phyloP scores from a whole-genome alignment of 2,329 filamentous ascomycete species.

The Pseudogymnoascus sp. region DNA sequence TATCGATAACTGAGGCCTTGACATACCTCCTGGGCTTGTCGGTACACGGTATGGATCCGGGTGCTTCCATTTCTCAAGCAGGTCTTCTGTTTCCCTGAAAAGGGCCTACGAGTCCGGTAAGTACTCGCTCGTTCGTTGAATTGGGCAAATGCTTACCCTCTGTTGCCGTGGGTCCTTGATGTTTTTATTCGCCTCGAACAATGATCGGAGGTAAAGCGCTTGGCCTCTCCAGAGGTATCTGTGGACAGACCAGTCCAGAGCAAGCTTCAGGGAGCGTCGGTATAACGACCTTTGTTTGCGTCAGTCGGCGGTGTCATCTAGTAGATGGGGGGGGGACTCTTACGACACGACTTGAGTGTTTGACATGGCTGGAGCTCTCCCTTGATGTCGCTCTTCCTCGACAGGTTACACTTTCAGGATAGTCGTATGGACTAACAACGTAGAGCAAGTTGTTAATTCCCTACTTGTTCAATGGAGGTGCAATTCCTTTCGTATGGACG shows the following conservation, averaged over 20 bases:
- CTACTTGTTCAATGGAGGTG: not conserved
- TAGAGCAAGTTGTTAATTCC: not conserved
- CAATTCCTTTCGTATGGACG: not conserved
- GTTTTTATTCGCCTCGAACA: conserved; percentile 90
- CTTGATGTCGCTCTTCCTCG: conserved; percentile 5
- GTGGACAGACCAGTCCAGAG: conserved; percentile 92
- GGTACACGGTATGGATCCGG: conserved; percentile 87
- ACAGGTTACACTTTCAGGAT: not conserved
- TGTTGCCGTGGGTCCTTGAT: conserved; percentile 78
- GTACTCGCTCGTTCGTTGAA: conserved; percentile 2
- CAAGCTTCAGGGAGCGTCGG: conserved; percentile 83
- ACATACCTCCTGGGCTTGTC: conserved; percentile 82
- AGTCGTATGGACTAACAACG: not conserved
- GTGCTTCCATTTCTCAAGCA: conserved; percentile 93
- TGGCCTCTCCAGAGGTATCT: conserved; percentile 91
- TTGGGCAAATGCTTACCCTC: conserved; percentile 49
- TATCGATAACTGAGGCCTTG: not conserved
- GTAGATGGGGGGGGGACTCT: conserved; percentile 8
- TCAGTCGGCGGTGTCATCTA: conserved; percentile 12
- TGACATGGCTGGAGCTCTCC: conserved; percentile 23
- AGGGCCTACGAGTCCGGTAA: conserved; percentile 51
- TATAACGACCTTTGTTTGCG: conserved; percentile 59
- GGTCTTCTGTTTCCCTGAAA: conserved; percentile 76
- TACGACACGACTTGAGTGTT: conserved; percentile 30
- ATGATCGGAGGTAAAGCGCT: conserved; percentile 86